Conservation (phyloP, 352 stramenopile species). For the Phytophthora tubulina region DNA sequence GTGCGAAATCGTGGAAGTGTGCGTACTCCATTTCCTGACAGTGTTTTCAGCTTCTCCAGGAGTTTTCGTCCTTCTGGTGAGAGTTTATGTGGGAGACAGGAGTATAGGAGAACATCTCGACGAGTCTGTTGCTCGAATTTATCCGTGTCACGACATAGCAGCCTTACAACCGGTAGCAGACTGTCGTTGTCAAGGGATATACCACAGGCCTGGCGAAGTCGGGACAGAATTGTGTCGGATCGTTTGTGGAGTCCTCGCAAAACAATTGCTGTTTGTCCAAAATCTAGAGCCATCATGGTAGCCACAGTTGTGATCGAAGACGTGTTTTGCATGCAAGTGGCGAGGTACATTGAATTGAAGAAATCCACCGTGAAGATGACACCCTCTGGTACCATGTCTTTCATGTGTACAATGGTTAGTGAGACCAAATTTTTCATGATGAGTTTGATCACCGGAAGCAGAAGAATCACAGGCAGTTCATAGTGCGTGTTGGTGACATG, state of each 20-base stretch:
- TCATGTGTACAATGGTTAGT: constrained; percentile 25
- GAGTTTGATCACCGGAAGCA: constrained; percentile 47
- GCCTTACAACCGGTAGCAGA: constrained; percentile 15
- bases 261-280: constrained; percentile 21
- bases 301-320: constrained; percentile 41
- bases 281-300: constrained; percentile 41
- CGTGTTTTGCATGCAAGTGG: constrained; percentile 53
- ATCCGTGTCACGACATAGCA: constrained; percentile 5
- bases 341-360: constrained; percentile 54
- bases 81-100: constrained; percentile 20
- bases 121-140: constrained; percentile 20
- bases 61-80: constrained; percentile 16
- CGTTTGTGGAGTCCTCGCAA: constrained; percentile 18
- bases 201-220: constrained; percentile 22
- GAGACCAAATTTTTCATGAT: constrained; percentile 46
- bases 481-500: constrained; percentile 6
- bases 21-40: constrained; percentile 19
- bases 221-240: constrained; percentile 12
- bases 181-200: constrained; percentile 4
- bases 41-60: constrained; percentile 15
- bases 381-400: constrained; percentile 38
- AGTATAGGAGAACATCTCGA: constrained; percentile 8
- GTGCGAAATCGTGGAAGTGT: constrained; percentile 11
- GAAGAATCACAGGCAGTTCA: constrained; percentile 32
- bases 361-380: constrained; percentile 58